Percentiles rank a stretch among this genome's conserved stretches.
These are phyloP conservation scores for Melocanna baccifera DNA, from an alignment of 176 grass and related monocot genomes.

Conservation along the genomic window DNA sequence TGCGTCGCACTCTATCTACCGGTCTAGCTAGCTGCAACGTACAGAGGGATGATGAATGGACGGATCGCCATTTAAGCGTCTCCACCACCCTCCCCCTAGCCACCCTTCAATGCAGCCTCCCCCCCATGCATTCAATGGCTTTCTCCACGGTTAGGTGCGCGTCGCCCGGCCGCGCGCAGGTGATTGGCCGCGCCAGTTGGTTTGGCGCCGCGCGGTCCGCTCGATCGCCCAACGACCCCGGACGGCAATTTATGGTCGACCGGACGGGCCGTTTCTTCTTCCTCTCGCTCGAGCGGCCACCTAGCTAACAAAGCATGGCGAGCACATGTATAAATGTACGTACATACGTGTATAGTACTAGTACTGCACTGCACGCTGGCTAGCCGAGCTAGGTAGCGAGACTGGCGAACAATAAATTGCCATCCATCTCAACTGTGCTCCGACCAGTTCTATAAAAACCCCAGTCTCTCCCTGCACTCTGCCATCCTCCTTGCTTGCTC, in stretches of 20 bases:
- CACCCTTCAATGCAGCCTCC: conserved; percentile 31
- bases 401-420: conserved; percentile 49
- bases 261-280: conserved; percentile 24
- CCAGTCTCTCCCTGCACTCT: conserved; percentile 16
- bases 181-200: conserved; percentile 2
- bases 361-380: conserved; percentile 3
- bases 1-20: not conserved
- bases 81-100: not conserved
- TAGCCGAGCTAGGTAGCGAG: not conserved
- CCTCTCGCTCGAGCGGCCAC: not conserved
- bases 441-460: conserved; percentile 41
- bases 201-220: not conserved
- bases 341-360: not conserved
- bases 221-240: conserved; percentile 40
- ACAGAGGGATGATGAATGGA: conserved; percentile 16
- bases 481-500: conserved; percentile 37
- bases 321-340: not conserved
- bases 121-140: conserved; percentile 39
- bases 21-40: not conserved
- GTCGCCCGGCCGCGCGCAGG: not conserved
- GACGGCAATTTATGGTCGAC: conserved; percentile 74
- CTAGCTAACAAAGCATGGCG: not conserved
- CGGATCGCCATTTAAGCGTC: conserved; percentile 18
- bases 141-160: conserved; percentile 33
- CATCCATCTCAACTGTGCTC: conserved; percentile 43